Evolutionary conservation across 164 flowering plant species (phyloP), one percentile per base, ranked within the genome.

Genomic region (Cinnamomum micranthum): DNA sequence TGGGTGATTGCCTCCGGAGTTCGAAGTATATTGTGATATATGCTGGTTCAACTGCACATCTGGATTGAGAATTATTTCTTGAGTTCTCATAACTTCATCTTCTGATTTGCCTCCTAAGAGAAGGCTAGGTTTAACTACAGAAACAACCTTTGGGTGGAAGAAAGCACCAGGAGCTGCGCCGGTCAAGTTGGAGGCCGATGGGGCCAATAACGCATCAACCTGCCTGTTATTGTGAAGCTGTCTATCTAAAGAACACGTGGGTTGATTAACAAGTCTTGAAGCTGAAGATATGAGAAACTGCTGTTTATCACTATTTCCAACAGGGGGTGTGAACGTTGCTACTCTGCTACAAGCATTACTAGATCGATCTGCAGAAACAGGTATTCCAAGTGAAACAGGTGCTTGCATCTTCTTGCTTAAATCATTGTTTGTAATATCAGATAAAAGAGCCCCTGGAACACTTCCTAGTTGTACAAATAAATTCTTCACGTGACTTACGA

Each of bases 391-490:
- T 64, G 80, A 73, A 66, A 71, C 60, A 3, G 86, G 84, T 22
- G 35, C 50, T 59, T 82, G 82, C 60, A 75, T 68, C 55, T 72
- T 80, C 65, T 76, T 84, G 58, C 41, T 55, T 69, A 79, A 69
- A 52, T 80, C 88, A 24, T 79, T 77, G 69, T 70, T 50, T 41
- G 47, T 6, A 41, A 41, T 41, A 6, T 82, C 86, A 68, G 93
- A 82, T 23, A 81, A 74, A 72, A 87, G 86, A 65, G 84, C 86
- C 67, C 84, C 89, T 51, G 89, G 87, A n/a, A 86, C 79, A 74
- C 85, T 80, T 73, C 91, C 94, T 22, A 91, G 79, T 82, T 88
- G 91, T 69, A 81, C 80, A 80, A 95, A 83, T 62, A 93, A 79
- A 76, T 82, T 82, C 84, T 82, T 88, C 77, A 93, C 94, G 59